These are phyloP conservation scores for Candida namnaoensis DNA, from an alignment of 805 yeast species.

Conservation along the genomic window DNA sequence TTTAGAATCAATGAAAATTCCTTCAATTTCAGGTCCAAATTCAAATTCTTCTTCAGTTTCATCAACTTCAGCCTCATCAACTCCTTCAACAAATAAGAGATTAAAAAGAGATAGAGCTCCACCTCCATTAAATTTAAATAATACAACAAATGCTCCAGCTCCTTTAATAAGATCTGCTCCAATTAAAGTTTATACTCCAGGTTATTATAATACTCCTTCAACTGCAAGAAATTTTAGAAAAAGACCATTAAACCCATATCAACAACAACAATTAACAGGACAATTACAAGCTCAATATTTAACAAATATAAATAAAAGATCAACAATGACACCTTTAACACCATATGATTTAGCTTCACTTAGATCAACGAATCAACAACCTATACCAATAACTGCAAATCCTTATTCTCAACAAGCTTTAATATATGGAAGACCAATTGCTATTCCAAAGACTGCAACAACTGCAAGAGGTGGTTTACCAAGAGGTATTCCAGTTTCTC, in stretches of 20 bases:
- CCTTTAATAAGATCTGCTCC: conserved; percentile 25
- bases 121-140: conserved; percentile 18
- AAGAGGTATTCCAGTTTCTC: conserved; percentile 15
- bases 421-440: not conserved
- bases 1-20: conserved; percentile 11
- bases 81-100: conserved; percentile 7
- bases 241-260: not conserved
- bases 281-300: not conserved
- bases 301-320: not conserved
- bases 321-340: not conserved
- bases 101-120: conserved; percentile 21
- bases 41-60: too few relatives aligned
- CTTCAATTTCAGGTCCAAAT: conserved; percentile 7
- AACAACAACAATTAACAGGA: not conserved
- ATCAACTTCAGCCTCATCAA: too few relatives aligned
- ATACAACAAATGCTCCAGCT: conserved; percentile 6
- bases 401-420: too few relatives aligned
- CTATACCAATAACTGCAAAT: not conserved
- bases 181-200: conserved; percentile 6
- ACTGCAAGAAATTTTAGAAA: not conserved
- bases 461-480: conserved; percentile 9
- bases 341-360: not conserved
- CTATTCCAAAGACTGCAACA: conserved; percentile 14
- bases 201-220: not conserved
- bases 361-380: not conserved